Percentiles rank a stretch among this genome's conserved stretches.
Evolutionary conservation across 2,329 filamentous ascomycete genomes (phyloP).

Genomic region (Scopulariopsis brevicaulis): DNA sequence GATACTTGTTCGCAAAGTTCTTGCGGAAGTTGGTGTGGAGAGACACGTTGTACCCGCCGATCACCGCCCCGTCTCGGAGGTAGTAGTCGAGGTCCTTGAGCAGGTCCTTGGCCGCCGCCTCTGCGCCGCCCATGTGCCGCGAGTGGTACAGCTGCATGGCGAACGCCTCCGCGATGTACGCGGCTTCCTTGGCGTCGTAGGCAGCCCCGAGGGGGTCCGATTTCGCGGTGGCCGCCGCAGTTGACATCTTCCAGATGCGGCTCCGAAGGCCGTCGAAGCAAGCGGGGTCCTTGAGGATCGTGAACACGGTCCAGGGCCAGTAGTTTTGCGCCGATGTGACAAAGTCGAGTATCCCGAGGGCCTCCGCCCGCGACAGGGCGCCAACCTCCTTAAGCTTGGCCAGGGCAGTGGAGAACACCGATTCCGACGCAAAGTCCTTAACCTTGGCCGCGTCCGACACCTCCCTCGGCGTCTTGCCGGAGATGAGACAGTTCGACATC

Average conservation of each 20-base stretch:
- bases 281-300: constrained; percentile 58
- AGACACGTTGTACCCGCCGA: constrained; percentile 78
- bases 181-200: constrained; percentile 60
- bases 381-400: constrained; percentile 56
- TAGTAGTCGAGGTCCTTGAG: constrained; percentile 70
- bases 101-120: constrained; percentile 56
- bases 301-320: constrained; percentile 89
- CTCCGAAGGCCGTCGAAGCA: constrained; percentile 64
- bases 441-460: constrained; percentile 37
- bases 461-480: constrained; percentile 73
- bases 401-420: constrained; percentile 66
- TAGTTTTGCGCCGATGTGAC: constrained; percentile 81
- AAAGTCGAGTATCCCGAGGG: constrained; percentile 73
- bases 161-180: constrained; percentile 76
- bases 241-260: constrained; percentile 51
- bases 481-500: constrained; percentile 88
- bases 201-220: constrained; percentile 44
- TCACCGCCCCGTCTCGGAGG: constrained; percentile 62
- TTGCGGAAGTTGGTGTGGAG: constrained; percentile 75
- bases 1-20: constrained; percentile 73
- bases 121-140: constrained; percentile 60
- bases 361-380: constrained; percentile 50
- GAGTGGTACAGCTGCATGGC: constrained; percentile 85
- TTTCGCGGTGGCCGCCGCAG: constrained; percentile 39
- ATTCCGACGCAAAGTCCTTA: constrained; percentile 32